Conservation (phyloP, 768 basidiomycete species). For the Kwoniella sp. region DNA sequence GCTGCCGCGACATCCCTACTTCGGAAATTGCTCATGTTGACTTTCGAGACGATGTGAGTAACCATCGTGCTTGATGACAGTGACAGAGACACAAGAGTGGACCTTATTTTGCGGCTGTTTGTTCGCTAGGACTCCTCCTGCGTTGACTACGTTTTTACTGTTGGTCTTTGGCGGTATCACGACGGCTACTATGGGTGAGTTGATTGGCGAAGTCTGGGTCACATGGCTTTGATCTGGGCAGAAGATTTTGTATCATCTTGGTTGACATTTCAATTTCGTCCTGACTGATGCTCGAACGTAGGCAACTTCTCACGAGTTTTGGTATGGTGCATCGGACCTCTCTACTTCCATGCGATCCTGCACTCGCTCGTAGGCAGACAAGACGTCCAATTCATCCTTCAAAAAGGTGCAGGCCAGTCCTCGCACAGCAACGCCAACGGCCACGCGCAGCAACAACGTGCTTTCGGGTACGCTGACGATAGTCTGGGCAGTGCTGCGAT, state of each 20-base stretch:
- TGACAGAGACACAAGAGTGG: background rate
- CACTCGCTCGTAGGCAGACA: slow-evolving; percentile 17
- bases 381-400: slow-evolving; percentile 19
- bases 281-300: background rate
- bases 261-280: too few relatives aligned
- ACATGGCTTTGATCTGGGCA: too few relatives aligned
- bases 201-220: too few relatives aligned
- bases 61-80: background rate
- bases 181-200: slow-evolving; percentile 14
- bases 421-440: background rate
- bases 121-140: slow-evolving; percentile 8
- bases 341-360: slow-evolving; percentile 24
- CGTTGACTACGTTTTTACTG: background rate
- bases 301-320: slow-evolving; percentile 21
- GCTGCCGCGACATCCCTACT: slow-evolving; percentile 16
- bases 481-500: background rate
- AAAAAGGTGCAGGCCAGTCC: slow-evolving; percentile 1
- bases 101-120: too few relatives aligned
- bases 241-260: too few relatives aligned
- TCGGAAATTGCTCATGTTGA: slow-evolving; percentile 17
- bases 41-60: slow-evolving; percentile 21
- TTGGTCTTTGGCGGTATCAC: slow-evolving; percentile 14
- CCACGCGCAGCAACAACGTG: too few relatives aligned
- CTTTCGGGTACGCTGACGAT: background rate
- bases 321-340: slow-evolving; percentile 17